phyloP scores from a whole-genome alignment of 768 basidiomycete species.

The Podaxis mareebaensis region DNA sequence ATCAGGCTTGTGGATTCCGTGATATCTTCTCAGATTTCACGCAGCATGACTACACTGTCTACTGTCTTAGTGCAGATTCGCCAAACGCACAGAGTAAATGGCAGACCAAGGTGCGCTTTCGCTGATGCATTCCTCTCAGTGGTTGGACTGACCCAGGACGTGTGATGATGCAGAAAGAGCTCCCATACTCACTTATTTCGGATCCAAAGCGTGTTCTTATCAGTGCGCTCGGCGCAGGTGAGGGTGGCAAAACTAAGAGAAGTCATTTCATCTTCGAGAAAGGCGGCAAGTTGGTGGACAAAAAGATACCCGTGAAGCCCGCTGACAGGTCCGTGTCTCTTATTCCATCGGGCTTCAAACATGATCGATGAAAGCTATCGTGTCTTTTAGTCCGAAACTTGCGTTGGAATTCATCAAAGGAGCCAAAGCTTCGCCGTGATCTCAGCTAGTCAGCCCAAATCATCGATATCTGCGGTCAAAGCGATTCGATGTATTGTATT shows the following conservation, averaged over 20 bases:
- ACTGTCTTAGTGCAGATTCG: conserved; percentile 82
- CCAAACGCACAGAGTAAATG: conserved; percentile 77
- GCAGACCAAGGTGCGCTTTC: conserved; percentile 72
- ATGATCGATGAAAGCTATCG: neutral
- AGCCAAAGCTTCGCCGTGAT: neutral
- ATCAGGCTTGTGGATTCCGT: conserved; percentile 89
- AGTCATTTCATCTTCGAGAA: conserved; percentile 94
- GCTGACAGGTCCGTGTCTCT: conserved; percentile 66
- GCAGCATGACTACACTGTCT: conserved; percentile 67
- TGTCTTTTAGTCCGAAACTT: conserved; percentile 11
- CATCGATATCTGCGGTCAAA: neutral
- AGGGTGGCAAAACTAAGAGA: conserved; percentile 81
- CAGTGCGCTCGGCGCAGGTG: conserved; percentile 76
- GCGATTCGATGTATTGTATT: neutral
- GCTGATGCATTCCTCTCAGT: neutral
- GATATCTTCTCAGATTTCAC: conserved; percentile 81
- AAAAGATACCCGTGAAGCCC: conserved; percentile 84
- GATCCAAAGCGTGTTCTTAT: conserved; percentile 86
- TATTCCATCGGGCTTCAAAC: neutral
- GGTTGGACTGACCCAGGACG: neutral
- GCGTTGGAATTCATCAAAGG: conserved; percentile 9
- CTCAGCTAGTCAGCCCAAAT: neutral
- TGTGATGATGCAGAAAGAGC: conserved; percentile 58
- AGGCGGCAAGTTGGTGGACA: conserved; percentile 86
- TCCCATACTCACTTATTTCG: conserved; percentile 85